These are phyloP conservation scores for Juglanconis sp. DNA, from an alignment of 2,329 filamentous ascomycete genomes.

Conservation along the genomic window DNA sequence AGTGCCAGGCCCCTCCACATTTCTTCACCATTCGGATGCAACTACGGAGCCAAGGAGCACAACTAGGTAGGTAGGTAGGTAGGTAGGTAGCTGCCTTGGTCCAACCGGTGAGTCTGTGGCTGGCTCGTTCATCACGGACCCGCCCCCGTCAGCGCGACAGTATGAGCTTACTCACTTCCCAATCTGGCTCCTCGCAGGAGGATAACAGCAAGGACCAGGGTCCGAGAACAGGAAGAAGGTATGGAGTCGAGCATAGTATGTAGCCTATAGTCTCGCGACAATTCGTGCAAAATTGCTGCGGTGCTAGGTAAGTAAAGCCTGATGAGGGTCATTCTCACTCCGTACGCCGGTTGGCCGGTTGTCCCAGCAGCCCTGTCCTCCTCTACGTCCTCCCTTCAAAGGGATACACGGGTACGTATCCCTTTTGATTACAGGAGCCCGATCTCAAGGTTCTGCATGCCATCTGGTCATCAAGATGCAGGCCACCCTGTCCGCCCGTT, in stretches of 20 bases:
- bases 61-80: not conserved
- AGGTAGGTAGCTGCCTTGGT: not conserved
- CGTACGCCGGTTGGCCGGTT: no score
- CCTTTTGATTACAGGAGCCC: not conserved
- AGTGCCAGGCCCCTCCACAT: not conserved
- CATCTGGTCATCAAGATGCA: not conserved
- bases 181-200: slow-evolving; percentile 5
- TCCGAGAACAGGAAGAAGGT: not conserved
- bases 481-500: not conserved
- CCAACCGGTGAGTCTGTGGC: slow-evolving; percentile 12
- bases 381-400: not conserved
- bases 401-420: not conserved
- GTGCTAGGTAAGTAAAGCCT: no score
- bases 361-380: no score
- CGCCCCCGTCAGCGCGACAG: not conserved
- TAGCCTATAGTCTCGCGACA: no score
- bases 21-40: not conserved
- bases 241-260: not conserved
- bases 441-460: slow-evolving; percentile 10
- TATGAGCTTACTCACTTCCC: slow-evolving; percentile 1
- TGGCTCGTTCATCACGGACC: not conserved
- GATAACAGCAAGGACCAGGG: slow-evolving; percentile 2
- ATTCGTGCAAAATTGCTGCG: no score
- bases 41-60: not conserved
- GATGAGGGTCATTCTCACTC: no score